Base-by-base conservation (phyloP, 2,329 filamentous ascomycete genomes). In the Colletotrichum lentis region DNA sequence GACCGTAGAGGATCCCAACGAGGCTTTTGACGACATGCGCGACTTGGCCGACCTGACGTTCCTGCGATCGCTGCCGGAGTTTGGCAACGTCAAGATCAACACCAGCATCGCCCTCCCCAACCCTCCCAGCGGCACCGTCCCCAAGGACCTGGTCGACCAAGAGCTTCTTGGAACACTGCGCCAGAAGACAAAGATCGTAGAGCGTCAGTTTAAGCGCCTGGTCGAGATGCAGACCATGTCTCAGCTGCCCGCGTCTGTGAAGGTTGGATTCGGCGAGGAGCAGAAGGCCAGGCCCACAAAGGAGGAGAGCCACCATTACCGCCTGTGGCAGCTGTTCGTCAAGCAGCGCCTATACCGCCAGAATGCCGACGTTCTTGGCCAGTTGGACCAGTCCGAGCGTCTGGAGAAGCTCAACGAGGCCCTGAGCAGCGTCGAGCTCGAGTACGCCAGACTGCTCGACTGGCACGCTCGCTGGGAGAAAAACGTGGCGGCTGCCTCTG, bases 1-100 rank as follows among this genome's bases (percentile, higher is more conserved):
- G 74, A 96, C 94, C 0, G 90, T 99, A 6, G 96, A 99, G 80
- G 95, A 98, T 70, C 96, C 96, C 0, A 98, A 92, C 74, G 92
- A 95, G 75, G 88, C 86, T 1, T 96, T 96, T 73, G 92, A 96
- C 74, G 88, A 93, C 67, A 82, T 96, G 73, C 87, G 93, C 72
- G 92, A 96, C 75, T 82, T 90, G 59, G 90, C 88, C 73, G 93
- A 96, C 73, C 81, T 95, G 39, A 80, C 83, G 5, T 89, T 88
- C 71, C 82, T 96, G 3, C 87, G 87, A 62, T 80, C 78, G 10
- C 80, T 86, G 3, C 83, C 88, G 0, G 83, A 86, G 10, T 92
- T 92, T 74, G 78, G 79, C 3, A 76, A 80, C 0, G 80, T 93
- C 7, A 80, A 77, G 53, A 80, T 92, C 67, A 85, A 91, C 73